Conservation (phyloP, 1,139 yeast species). For the Geotrichum fermentans region DNA sequence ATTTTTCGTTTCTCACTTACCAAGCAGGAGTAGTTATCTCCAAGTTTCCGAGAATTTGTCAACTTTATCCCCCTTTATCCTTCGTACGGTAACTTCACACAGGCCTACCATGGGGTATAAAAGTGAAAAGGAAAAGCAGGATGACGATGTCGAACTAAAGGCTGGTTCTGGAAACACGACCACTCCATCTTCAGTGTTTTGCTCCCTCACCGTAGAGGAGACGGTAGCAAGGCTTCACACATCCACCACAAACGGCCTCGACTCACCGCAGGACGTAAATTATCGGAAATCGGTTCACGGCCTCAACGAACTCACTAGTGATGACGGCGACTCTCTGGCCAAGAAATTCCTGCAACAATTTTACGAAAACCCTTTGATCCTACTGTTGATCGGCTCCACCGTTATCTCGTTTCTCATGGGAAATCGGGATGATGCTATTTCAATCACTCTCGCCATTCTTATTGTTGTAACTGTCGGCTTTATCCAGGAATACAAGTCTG, state of each 20-base stretch:
- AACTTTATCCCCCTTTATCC: too few relatives aligned
- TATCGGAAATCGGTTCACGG: conserved; percentile 75
- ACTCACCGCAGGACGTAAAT: conserved; percentile 61
- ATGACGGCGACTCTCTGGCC: conserved; percentile 69
- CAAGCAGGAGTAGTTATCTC: too few relatives aligned
- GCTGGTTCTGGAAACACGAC: conserved; percentile 12
- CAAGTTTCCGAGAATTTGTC: too few relatives aligned
- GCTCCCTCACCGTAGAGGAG: conserved; percentile 56
- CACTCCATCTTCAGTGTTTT: conserved; percentile 48
- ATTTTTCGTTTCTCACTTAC: conserved; percentile 8
- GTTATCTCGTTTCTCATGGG: conserved; percentile 82
- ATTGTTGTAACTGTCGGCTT: conserved; percentile 94
- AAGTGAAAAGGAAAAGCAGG: conserved; percentile 9
- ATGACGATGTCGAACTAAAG: conserved; percentile 15
- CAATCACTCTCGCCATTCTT: conserved; percentile 79
- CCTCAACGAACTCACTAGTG: conserved; percentile 61
- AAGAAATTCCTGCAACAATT: conserved; percentile 72
- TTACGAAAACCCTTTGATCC: conserved; percentile 82
- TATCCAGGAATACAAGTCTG: conserved; percentile 92
- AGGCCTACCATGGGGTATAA: conserved; percentile 12
- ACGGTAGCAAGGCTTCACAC: conserved; percentile 61
- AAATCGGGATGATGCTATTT: conserved; percentile 85
- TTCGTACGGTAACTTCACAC: neutral
- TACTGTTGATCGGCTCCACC: conserved; percentile 84
- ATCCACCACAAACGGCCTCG: conserved; percentile 53